Base-by-base conservation (phyloP, 2,329 filamentous ascomycete species). In the Hypoxylon sp. region DNA sequence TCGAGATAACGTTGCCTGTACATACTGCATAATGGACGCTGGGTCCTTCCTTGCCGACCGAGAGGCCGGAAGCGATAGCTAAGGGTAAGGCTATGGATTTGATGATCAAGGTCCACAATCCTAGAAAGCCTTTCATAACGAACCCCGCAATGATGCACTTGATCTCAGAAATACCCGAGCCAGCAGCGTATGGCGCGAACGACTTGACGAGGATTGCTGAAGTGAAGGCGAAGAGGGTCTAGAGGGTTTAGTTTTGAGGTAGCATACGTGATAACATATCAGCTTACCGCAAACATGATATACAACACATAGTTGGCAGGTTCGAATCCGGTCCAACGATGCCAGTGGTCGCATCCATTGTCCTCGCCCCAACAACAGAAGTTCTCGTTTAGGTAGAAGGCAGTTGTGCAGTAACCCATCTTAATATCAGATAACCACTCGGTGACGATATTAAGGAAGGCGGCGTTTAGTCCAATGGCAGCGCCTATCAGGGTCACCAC, bases 21-120 rank as follows among this genome's bases (percentile, higher is more conserved):
- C 96, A 98, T 5, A 98, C 96, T 3, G 96, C 96, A 78, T 98
- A 99, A 80, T 99, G 96, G n/a, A 99, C 96, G 80, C 94, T 98
- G 0, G 96, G 96, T 0, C 96, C 96, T 82, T 99, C 96, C 78
- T 99, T 99, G 60, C 96, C 96, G 11, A 99, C 94, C 0, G 94
- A 97, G 24, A 99, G 83, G 1, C 96, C 96, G 1, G 94, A 98
- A 11, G 92, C 94, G 78, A 99, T 99, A 47, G 95, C 93, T 48
- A 99, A 84, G 0, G 96, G 96, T 52, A 99, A 84, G 24, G 92
- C 93, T 61, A 98, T 88, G 0, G 94, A 97, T 82, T 99, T 99
- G 82, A 99, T 98, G 67, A 96, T 80, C 33, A 99, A 84, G 4
- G 96, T 98, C 88, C 94, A 94, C 74, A 91, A 91, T 19, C 95